These are phyloP conservation scores for Crithidia fasciculata DNA, from an alignment of 208 protist species.

Conservation along the genomic window DNA sequence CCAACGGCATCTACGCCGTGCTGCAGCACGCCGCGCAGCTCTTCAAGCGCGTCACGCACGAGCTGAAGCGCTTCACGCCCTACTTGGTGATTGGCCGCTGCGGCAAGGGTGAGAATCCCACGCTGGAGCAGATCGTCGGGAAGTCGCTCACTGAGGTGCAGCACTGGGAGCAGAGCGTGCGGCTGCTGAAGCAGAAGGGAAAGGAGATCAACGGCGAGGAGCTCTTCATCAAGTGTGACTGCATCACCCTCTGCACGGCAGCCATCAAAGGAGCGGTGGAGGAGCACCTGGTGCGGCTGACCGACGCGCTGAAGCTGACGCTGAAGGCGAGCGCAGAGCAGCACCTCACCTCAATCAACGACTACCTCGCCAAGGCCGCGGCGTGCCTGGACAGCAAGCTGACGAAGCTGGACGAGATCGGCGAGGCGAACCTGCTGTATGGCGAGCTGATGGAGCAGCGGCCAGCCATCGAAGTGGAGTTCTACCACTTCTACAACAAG, in stretches of 20 bases:
- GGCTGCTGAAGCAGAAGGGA: slow-evolving; percentile 94
- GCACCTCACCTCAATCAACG: slow-evolving; percentile 85
- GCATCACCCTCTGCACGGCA: slow-evolving; percentile 94
- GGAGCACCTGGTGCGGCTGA: slow-evolving; percentile 91
- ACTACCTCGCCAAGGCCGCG: slow-evolving; percentile 79
- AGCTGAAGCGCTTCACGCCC: slow-evolving; percentile 88
- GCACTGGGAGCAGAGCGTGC: slow-evolving; percentile 96
- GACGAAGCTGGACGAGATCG: slow-evolving; percentile 95
- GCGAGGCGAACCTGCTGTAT: slow-evolving; percentile 85
- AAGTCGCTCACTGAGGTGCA: slow-evolving; percentile 90
- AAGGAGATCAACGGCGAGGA: slow-evolving; percentile 95
- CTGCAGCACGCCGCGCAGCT: slow-evolving; percentile 92
- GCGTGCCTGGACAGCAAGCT: slow-evolving; percentile 81
- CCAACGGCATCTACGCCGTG: slow-evolving; percentile 87
- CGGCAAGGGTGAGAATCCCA: slow-evolving; percentile 68
- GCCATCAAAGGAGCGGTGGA: slow-evolving; percentile 95
- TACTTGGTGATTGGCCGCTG: slow-evolving; percentile 92
- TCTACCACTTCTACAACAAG: slow-evolving; percentile 93
- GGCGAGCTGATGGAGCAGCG: slow-evolving; percentile 86
- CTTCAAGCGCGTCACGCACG: slow-evolving; percentile 87
- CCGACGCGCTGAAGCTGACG: slow-evolving; percentile 85
- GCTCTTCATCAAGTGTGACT: slow-evolving; percentile 93
- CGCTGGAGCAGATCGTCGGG: slow-evolving; percentile 90
- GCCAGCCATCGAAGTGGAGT: slow-evolving; percentile 82
- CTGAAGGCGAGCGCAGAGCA: slow-evolving; percentile 84